Conservation (phyloP, 2,329 filamentous ascomycete species). For the Chaetomiaceae sp. region DNA sequence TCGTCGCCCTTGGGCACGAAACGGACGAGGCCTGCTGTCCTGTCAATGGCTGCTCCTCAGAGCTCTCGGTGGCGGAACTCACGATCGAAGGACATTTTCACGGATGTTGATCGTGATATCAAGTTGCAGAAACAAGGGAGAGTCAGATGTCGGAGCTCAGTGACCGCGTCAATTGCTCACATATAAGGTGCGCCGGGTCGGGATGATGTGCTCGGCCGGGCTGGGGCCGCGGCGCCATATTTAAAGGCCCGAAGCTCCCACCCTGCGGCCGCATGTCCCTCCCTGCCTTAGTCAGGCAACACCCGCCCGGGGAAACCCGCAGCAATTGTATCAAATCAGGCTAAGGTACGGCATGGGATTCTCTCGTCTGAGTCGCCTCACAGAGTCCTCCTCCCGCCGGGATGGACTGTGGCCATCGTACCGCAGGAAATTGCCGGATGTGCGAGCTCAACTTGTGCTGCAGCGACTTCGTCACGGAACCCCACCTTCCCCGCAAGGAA, state of each 20-base stretch:
- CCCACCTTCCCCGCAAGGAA: constrained; percentile 12
- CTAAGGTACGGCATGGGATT: neutral
- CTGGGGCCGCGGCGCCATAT: no score
- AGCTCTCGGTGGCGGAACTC: neutral
- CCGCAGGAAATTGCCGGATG: constrained; percentile 11
- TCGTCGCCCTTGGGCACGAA: constrained; percentile 51
- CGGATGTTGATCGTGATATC: neutral
- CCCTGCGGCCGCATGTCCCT: no score
- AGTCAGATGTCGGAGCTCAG: neutral
- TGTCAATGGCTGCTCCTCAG: neutral
- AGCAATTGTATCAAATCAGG: no score
- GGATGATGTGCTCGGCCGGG: no score
- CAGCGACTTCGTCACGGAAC: neutral
- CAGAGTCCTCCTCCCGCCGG: neutral
- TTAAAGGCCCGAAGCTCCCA: no score
- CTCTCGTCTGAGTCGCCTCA: no score
- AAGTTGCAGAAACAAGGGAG: neutral
- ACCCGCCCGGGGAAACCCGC: no score
- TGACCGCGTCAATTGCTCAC: neutral
- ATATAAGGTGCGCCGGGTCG: no score
- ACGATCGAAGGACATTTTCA: constrained; percentile 17
- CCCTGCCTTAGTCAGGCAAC: no score
- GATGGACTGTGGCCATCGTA: neutral
- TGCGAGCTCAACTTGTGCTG: neutral
- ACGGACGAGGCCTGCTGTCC: constrained; percentile 50